Evolutionary conservation across 176 grass and related monocot species (phyloP).

Genomic region (Lolium rigidum): DNA sequence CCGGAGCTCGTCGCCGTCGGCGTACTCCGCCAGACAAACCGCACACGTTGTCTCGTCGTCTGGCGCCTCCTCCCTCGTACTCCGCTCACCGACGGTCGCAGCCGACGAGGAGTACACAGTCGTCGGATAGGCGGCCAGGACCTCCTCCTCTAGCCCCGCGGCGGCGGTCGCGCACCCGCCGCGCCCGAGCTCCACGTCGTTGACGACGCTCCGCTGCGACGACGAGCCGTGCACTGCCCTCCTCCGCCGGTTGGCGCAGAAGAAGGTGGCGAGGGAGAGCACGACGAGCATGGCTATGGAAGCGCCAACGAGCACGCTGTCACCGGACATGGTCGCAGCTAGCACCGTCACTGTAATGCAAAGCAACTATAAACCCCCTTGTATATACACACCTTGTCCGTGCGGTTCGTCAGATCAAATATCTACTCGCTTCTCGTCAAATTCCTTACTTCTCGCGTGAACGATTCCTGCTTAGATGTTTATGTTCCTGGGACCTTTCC

Average conservation of each 20-base stretch:
- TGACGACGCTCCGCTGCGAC: not conserved
- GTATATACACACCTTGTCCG: not conserved
- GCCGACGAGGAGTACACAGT: slow-evolving; percentile 11
- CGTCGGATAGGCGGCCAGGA: slow-evolving; percentile 32
- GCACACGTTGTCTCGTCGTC: no score
- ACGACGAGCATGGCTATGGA: slow-evolving; percentile 22
- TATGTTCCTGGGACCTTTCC: no score
- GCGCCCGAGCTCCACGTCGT: slow-evolving; percentile 35
- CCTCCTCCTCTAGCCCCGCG: slow-evolving; percentile 35
- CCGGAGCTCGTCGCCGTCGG: no score
- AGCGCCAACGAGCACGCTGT: not conserved
- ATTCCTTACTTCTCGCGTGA: no score
- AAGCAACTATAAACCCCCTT: not conserved
- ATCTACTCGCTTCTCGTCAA: no score
- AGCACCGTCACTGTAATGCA: not conserved
- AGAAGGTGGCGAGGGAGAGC: slow-evolving; percentile 16
- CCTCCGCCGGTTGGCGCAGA: not conserved
- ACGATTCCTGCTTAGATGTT: no score
- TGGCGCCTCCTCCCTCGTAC: no score
- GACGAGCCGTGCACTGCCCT: not conserved
- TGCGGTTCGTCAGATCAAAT: not conserved
- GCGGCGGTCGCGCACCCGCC: not conserved
- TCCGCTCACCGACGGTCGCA: no score
- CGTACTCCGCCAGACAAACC: no score
- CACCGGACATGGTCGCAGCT: not conserved